Percentiles rank a stretch among this genome's conserved stretches.
Conservation (phyloP, 768 basidiomycete species). For the Chalciporus pseudorubinellus region DNA sequence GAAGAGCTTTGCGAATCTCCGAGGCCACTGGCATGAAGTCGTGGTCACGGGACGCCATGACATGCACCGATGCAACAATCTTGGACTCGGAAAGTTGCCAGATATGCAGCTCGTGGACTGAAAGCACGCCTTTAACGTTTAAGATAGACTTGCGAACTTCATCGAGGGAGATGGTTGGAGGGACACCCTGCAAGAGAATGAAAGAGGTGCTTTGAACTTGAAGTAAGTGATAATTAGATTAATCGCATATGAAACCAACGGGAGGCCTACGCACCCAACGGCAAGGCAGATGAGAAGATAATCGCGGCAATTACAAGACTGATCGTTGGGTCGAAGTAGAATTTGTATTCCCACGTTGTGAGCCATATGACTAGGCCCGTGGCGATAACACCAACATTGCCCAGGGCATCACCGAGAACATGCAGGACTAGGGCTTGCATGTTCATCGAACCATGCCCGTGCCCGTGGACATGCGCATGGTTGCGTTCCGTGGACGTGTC, state of each 20-base stretch:
- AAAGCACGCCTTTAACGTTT: slow-evolving; percentile 75
- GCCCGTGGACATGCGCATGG: slow-evolving; percentile 27
- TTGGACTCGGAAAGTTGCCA: slow-evolving; percentile 98
- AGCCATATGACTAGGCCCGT: slow-evolving; percentile 95
- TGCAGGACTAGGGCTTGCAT: slow-evolving; percentile 96
- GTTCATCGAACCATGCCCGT: slow-evolving; percentile 82
- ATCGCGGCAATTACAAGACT: slow-evolving; percentile 93
- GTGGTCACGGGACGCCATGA: slow-evolving; percentile 72
- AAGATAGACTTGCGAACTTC: slow-evolving; percentile 81
- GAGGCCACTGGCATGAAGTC: slow-evolving; percentile 92
- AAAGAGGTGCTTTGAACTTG: slow-evolving; percentile 87
- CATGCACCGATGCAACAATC: slow-evolving; percentile 94
- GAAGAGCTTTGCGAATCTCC: slow-evolving; percentile 80
- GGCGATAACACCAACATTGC: slow-evolving; percentile 96
- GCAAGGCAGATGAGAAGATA: slow-evolving; percentile 94
- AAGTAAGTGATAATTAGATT: slow-evolving; percentile 11
- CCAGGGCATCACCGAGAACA: slow-evolving; percentile 94
- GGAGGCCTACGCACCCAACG: slow-evolving; percentile 58
- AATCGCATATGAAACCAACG: background rate
- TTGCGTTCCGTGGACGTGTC: slow-evolving; percentile 17
- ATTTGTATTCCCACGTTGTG: slow-evolving; percentile 78
- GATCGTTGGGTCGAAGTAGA: slow-evolving; percentile 91
- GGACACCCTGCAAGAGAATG: slow-evolving; percentile 93
- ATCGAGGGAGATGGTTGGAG: slow-evolving; percentile 85
- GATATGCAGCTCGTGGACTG: slow-evolving; percentile 91